Evolutionary conservation across 495 filamentous ascomycete species (phyloP), one percentile per base, ranked within the genome.

Genomic region (Bombardia bombarda): DNA sequence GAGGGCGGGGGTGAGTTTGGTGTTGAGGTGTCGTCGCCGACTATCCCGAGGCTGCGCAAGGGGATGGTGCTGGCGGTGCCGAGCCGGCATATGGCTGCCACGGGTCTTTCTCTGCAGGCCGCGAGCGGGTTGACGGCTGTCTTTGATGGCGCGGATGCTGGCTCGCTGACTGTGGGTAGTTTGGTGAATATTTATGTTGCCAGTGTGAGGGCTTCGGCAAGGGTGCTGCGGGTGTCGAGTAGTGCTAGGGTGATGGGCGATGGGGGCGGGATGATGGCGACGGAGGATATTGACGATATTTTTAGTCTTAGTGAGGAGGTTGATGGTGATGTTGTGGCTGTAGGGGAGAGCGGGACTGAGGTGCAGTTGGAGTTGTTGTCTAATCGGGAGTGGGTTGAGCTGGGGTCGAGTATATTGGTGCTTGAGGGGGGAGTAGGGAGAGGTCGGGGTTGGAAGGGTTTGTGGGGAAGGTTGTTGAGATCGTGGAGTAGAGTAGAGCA

Each of bases 141-240:
- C 3, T 73, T 79, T 43, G 61, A 66, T n/a, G 55, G 63, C 8
- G 57, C 61, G 2, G 59, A 65, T 16, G 55, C 62, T 7, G 57
- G 54, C 43, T 50, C 65, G 42, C 52, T 75, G 14, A 45, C 51
- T 33, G 38, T 66, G 49, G 61, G 75, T 49, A 61, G 75, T 62
- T 67, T 84, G 18, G 84, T 92, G 1, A 85, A 88, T 13, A 75
- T 84, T 1, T 95, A 95, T 50, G 80, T 87, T 26, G 87, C 84
- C 12, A 95, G 86, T 55, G 80, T 96, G n/a, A 77, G 92, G 13
- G 79, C 87, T 2, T 73, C 82, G 0, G 89, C 87, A 9, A 78
- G 82, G 42, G 77, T 95, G 3, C 55, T 73, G 32, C 53, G 56
- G 19, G 59, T 73, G 16, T 53, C 50, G 12, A 57, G 55, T n/a